Conservation (phyloP, 805 yeast genomes). For the Komagataella populi region DNA sequence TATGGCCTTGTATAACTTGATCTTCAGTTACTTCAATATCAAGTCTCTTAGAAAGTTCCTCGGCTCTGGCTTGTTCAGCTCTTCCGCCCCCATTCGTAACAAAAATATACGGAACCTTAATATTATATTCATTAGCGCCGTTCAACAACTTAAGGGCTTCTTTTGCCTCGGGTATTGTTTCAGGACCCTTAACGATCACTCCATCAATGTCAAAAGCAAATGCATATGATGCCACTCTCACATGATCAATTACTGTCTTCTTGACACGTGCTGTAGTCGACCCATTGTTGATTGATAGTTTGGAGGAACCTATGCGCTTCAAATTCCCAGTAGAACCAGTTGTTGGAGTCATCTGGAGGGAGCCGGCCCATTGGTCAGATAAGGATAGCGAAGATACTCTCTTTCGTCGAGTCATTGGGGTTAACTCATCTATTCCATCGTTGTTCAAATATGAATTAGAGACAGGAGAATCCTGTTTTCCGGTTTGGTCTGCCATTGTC, state of each 20-base stretch:
- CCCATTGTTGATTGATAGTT: constrained; percentile 19
- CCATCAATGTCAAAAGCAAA: constrained; percentile 93
- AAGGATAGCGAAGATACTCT: constrained; percentile 54
- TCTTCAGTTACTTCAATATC: constrained; percentile 49
- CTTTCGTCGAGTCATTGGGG: constrained; percentile 48
- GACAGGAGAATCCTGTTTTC: neutral
- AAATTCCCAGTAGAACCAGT: constrained; percentile 4
- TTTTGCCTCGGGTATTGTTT: constrained; percentile 69
- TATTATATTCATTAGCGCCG: constrained; percentile 66
- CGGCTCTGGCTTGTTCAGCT: constrained; percentile 62
- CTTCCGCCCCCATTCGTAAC: constrained; percentile 92
- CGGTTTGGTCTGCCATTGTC: neutral
- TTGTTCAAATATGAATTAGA: constrained; percentile 44
- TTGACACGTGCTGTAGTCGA: constrained; percentile 30
- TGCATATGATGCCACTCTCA: constrained; percentile 68
- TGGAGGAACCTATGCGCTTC: constrained; percentile 10
- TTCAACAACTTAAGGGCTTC: constrained; percentile 60
- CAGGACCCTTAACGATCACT: constrained; percentile 74
- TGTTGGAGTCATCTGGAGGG: constrained; percentile 9
- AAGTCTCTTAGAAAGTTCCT: constrained; percentile 52
- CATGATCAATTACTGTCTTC: constrained; percentile 48
- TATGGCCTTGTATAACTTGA: constrained; percentile 86
- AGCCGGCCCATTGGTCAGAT: constrained; percentile 55
- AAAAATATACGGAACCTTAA: constrained; percentile 70
- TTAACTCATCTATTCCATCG: constrained; percentile 58